phyloP scores from a whole-genome alignment of 1,284 basidiomycete genomes.

The Coniferiporia weirii region DNA sequence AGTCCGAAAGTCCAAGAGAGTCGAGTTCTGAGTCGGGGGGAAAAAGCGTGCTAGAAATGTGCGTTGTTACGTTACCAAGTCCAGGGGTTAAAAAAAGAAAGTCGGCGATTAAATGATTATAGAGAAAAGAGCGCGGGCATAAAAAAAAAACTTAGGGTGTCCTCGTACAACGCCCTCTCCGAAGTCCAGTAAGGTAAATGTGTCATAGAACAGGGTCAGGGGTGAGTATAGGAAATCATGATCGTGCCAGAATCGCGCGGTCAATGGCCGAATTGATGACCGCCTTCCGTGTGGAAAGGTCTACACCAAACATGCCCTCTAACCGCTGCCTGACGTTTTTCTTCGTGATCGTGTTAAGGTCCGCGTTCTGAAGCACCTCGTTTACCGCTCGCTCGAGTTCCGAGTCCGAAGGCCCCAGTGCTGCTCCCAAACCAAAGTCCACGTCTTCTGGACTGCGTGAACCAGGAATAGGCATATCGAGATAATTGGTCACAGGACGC shows the following conservation, averaged over 20 bases:
- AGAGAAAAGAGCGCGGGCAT: background rate
- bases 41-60: background rate
- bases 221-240: conserved; percentile 1
- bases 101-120: background rate
- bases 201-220: background rate
- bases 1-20: conserved; percentile 2
- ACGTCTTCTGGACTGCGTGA: conserved; percentile 48
- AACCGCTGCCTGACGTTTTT: conserved; percentile 79
- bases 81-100: background rate
- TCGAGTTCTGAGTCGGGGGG: background rate
- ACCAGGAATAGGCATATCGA: conserved; percentile 59
- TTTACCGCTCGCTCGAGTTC: conserved; percentile 73
- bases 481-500: conserved; percentile 67
- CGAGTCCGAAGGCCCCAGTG: conserved; percentile 50
- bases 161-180: conserved; percentile 1
- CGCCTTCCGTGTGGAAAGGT: conserved; percentile 59
- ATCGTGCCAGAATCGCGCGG: conserved; percentile 26
- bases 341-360: conserved; percentile 87
- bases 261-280: conserved; percentile 72
- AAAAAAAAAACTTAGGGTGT: background rate
- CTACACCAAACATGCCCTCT: conserved; percentile 73
- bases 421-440: conserved; percentile 42
- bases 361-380: conserved; percentile 67
- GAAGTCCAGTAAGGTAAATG: conserved; percentile 1
- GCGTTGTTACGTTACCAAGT: background rate